Conservation (phyloP, 2,329 filamentous ascomycete species). For the Epichloe baconii region DNA sequence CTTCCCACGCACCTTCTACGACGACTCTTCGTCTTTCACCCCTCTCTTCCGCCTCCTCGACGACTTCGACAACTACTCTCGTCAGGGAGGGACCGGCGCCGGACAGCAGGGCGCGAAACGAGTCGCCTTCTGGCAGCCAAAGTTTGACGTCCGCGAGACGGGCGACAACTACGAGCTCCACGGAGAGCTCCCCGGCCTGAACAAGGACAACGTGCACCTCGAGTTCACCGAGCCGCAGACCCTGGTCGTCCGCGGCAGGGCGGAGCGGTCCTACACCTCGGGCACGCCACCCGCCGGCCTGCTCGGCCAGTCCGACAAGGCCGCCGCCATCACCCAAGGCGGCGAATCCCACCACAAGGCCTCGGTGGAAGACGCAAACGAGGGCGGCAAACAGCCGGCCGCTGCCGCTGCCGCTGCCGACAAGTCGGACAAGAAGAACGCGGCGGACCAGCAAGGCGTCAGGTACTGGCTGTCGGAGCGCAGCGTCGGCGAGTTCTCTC, state of each 20-base stretch:
- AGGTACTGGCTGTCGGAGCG: constrained; percentile 58
- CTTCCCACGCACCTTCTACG: constrained; percentile 42
- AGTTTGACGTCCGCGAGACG: constrained; percentile 60
- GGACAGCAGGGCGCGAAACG: constrained; percentile 8
- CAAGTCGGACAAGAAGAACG: constrained; percentile 17
- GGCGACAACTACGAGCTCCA: constrained; percentile 55
- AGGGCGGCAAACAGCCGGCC: constrained; percentile 9
- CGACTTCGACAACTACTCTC: constrained; percentile 40
- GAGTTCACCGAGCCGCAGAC: constrained; percentile 64
- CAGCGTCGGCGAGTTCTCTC: constrained; percentile 48
- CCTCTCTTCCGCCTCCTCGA: constrained; percentile 46
- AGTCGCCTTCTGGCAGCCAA: constrained; percentile 46
- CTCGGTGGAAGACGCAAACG: constrained; percentile 44
- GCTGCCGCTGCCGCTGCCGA: constrained; percentile 10
- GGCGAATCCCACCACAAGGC: constrained; percentile 29
- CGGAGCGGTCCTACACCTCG: constrained; percentile 43
- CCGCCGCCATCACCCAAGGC: constrained; percentile 24
- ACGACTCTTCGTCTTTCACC: constrained; percentile 33
- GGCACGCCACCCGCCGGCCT: constrained; percentile 31
- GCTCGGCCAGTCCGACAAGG: constrained; percentile 24
- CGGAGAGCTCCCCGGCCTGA: constrained; percentile 61
- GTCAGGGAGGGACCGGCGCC: constrained; percentile 10
- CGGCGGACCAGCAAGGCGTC: constrained; percentile 14
- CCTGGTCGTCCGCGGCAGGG: constrained; percentile 51
- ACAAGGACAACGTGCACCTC: constrained; percentile 57